Evolutionary conservation across 2,329 filamentous ascomycete species (phyloP).

Genomic region (Nigrospora oryzae): DNA sequence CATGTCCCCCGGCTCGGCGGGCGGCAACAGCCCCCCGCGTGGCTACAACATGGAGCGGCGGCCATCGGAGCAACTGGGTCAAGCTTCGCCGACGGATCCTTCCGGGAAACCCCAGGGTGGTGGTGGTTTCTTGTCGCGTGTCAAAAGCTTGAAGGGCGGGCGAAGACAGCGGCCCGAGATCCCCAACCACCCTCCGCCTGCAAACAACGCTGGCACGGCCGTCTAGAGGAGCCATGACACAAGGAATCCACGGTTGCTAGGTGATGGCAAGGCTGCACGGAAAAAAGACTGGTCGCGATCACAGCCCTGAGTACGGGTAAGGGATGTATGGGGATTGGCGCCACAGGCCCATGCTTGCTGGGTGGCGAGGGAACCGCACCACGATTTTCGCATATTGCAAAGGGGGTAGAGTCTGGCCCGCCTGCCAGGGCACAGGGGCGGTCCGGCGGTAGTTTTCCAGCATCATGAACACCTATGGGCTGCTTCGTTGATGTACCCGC

Average conservation of each 20-base stretch:
- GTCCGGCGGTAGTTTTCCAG: no score
- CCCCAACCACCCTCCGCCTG: not conserved
- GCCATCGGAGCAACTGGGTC: conserved; percentile 48
- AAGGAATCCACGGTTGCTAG: not conserved
- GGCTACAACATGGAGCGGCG: conserved; percentile 51
- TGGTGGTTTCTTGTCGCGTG: conserved; percentile 65
- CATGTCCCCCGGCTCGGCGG: conserved; percentile 31
- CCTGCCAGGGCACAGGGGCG: no score
- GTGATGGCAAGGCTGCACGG: not conserved
- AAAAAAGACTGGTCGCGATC: conserved; percentile 1
- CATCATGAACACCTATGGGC: no score
- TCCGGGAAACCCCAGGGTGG: conserved; percentile 33
- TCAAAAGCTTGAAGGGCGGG: conserved; percentile 74
- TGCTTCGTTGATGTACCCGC: no score
- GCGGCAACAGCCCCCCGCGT: conserved; percentile 46
- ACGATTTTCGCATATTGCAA: no score
- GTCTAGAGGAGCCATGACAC: not conserved
- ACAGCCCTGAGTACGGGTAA: not conserved
- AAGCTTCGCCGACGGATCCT: conserved; percentile 27
- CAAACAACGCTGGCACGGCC: not conserved
- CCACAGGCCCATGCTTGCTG: no score
- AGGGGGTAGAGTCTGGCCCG: no score
- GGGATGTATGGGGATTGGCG: no score
- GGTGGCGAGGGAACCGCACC: no score
- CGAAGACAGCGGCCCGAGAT: conserved; percentile 36